phyloP scores from a whole-genome alignment of 306 rosid species.

The Rosa lucieae region DNA sequence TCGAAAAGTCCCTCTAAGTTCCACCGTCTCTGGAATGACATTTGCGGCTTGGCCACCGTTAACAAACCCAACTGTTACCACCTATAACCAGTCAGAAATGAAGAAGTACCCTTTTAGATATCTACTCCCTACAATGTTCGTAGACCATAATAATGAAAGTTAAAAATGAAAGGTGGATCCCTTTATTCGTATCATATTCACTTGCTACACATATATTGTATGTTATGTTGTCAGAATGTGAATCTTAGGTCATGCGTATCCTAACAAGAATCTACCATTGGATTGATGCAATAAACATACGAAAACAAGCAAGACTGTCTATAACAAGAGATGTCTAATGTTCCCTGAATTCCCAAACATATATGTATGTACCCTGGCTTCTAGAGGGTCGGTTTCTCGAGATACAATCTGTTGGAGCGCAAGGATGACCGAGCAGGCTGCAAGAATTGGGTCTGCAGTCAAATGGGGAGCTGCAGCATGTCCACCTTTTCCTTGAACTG shows the following conservation, averaged over 20 bases:
- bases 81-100: conserved; percentile 22
- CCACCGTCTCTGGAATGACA: conserved; percentile 41
- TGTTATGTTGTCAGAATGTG: background rate
- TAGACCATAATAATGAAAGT: background rate
- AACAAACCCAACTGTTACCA: conserved; percentile 44
- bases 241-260: background rate
- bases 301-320: too few relatives aligned
- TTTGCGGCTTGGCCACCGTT: conserved; percentile 44
- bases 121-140: background rate
- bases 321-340: background rate
- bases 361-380: conserved; percentile 35
- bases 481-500: conserved; percentile 42
- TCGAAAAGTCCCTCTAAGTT: conserved; percentile 48
- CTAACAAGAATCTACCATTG: background rate
- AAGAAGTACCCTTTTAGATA: background rate
- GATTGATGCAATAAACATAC: too few relatives aligned
- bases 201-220: background rate
- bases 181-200: background rate
- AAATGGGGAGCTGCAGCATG: conserved; percentile 43
- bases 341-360: background rate
- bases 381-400: conserved; percentile 55
- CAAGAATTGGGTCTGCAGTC: conserved; percentile 44
- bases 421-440: conserved; percentile 40
- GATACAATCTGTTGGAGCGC: conserved; percentile 59
- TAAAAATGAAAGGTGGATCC: background rate